Base-by-base conservation (phyloP, 2,329 filamentous ascomycete species). In the Alternaria sp. region DNA sequence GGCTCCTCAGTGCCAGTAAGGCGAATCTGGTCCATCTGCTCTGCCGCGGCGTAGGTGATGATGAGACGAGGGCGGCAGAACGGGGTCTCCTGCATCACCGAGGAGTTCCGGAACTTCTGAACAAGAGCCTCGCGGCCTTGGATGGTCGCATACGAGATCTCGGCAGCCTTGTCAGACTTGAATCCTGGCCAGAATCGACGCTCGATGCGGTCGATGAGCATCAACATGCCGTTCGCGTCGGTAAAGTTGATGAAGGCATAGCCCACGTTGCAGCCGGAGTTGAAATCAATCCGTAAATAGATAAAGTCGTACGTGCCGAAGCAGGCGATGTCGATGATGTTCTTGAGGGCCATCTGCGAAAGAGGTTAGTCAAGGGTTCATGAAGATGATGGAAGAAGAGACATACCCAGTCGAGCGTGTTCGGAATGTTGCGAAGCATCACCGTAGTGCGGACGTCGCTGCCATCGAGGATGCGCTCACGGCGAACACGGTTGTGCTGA, bases 201-300 rank as follows among this genome's bases (percentile, higher is more conserved):
- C 55, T 78, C 75, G 38, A 79, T 64, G 18, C 66, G 60, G 14
- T 77, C 66, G 28, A 79, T 63, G 32, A 78, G 67, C 3, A 67
- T 57, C 3, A 76, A 61, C 67, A 79, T 74, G 9, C 74, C 74
- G 7, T 65, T 59, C 0, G 92, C 88, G 76, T 93, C 89, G 44
- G 89, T 87, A 70, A 98, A 97, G 79, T 99, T 97, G 81, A 99
- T 93, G 80, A 98, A 99, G 0, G 93, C 94, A 79, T 98, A 98
- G 46, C 95, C 95, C 60, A 98, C 94, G 76, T 93, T 97, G 64
- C 65, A 74, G 54, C 60, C 75, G 38, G 79, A 79, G 55, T 77
- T 66, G 64, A 78, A 84, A 65, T 88, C 87, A 70, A 98, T 98
- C 40, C 95, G 90, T 54, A 98, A 82, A 77, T 99, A 99, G 84